Percentiles rank a stretch among this genome's conserved stretches.
Evolutionary conservation across 768 basidiomycete genomes (phyloP).

Genomic region (Trichaptum fuscoviolaceum): DNA sequence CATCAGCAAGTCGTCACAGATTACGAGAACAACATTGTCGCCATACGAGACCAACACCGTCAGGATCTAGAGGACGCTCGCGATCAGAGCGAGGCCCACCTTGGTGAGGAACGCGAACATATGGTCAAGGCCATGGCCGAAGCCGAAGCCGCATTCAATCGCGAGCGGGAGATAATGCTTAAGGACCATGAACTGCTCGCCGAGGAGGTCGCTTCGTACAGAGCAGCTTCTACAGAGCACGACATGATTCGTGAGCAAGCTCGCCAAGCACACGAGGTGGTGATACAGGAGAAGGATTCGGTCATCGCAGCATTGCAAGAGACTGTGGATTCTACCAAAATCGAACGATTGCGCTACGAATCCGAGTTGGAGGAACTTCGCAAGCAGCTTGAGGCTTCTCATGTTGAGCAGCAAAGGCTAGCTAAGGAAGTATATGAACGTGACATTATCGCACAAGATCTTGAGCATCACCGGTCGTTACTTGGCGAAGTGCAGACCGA

Average conservation of each 20-base stretch:
- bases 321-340: constrained; percentile 37
- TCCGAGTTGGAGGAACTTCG: constrained; percentile 42
- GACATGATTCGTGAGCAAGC: constrained; percentile 27
- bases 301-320: constrained; percentile 44
- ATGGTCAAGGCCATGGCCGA: constrained; percentile 43
- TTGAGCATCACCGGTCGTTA: constrained; percentile 72
- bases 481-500: constrained; percentile 75
- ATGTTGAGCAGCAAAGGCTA: constrained; percentile 54
- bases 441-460: constrained; percentile 65
- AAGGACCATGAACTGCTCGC: constrained; percentile 43
- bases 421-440: constrained; percentile 70
- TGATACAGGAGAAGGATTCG: constrained; percentile 45
- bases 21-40: constrained; percentile 34
- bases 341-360: constrained; percentile 39
- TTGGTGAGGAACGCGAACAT: constrained; percentile 44
- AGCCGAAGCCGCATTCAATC: constrained; percentile 41
- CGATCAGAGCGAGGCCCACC: constrained; percentile 25
- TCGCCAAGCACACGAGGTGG: constrained; percentile 30
- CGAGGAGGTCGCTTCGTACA: constrained; percentile 52
- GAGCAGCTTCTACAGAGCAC: constrained; percentile 41
- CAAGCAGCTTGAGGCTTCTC: constrained; percentile 54
- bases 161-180: constrained; percentile 39
- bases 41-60: constrained; percentile 30
- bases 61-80: constrained; percentile 32
- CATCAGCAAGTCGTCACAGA: constrained; percentile 43